A percentile compares a stretch with the other conserved stretches of the same genome.
These are phyloP conservation scores for Fusarium pseudoanthophilum DNA, from an alignment of 2,329 filamentous ascomycete genomes.

Conservation along the genomic window DNA sequence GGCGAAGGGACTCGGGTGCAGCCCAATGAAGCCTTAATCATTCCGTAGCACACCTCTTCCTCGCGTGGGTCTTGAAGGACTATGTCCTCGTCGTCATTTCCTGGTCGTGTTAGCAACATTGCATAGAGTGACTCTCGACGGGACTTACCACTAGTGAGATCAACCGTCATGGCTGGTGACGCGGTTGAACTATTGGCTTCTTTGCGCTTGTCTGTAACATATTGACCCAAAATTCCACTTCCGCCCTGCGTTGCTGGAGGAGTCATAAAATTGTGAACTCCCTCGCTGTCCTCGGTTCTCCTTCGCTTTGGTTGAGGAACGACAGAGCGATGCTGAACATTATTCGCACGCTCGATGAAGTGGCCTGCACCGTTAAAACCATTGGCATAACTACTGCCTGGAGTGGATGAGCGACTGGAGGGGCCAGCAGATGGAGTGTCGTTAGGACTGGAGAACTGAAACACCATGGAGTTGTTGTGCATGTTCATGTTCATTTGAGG, in stretches of 20 bases:
- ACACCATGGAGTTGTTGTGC: slow-evolving; percentile 51
- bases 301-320: slow-evolving; percentile 72
- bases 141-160: slow-evolving; percentile 64
- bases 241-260: slow-evolving; percentile 51
- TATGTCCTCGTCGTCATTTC: slow-evolving; percentile 66
- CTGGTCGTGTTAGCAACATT: slow-evolving; percentile 28
- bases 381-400: slow-evolving; percentile 40
- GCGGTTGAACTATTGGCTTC: slow-evolving; percentile 51
- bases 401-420: slow-evolving; percentile 50
- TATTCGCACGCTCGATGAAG: slow-evolving; percentile 81
- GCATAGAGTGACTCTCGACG: slow-evolving; percentile 18
- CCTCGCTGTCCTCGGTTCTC: slow-evolving; percentile 63
- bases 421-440: slow-evolving; percentile 49
- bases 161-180: slow-evolving; percentile 60
- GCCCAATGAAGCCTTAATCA: slow-evolving; percentile 75
- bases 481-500: slow-evolving; percentile 46
- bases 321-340: slow-evolving; percentile 73
- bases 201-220: slow-evolving; percentile 70
- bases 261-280: slow-evolving; percentile 52
- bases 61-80: slow-evolving; percentile 69
- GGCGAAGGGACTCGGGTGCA: slow-evolving; percentile 75
- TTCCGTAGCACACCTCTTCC: slow-evolving; percentile 84
- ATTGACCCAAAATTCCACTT: slow-evolving; percentile 70
- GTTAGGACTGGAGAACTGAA: slow-evolving; percentile 56
- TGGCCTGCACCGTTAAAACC: slow-evolving; percentile 59